Conservation (phyloP, 1,284 basidiomycete genomes). For the Vanrija humicola region DNA sequence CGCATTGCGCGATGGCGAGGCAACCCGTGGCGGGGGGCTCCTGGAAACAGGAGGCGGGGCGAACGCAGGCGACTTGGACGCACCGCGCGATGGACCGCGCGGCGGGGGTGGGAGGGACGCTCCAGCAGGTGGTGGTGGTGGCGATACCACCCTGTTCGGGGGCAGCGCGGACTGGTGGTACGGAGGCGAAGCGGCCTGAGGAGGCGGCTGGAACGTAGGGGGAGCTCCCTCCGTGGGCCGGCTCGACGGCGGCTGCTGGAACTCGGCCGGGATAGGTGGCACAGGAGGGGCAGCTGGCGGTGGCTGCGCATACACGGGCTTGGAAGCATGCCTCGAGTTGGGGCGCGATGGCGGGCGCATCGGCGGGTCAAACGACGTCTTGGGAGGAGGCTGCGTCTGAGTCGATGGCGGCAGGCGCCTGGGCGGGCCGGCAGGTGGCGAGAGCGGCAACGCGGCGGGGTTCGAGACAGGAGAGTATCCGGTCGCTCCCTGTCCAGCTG, state of each 20-base stretch:
- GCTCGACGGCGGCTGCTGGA: neutral
- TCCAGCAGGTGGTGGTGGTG: neutral
- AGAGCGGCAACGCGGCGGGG: neutral
- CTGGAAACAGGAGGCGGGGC: neutral
- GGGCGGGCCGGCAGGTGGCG: constrained; percentile 4
- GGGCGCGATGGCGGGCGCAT: constrained; percentile 19
- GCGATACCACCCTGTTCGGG: neutral
- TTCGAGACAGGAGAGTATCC: neutral
- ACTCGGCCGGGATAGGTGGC: constrained; percentile 11
- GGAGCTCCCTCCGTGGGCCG: neutral
- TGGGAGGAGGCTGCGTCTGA: constrained; percentile 12
- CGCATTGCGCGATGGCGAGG: too few relatives aligned
- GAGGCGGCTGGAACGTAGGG: neutral
- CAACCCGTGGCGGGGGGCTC: too few relatives aligned
- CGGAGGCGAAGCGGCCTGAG: neutral
- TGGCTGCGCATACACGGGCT: constrained; percentile 6
- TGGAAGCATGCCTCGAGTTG: constrained; percentile 7
- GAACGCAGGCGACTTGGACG: neutral
- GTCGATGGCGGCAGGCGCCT: constrained; percentile 10
- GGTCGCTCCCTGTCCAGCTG: neutral
- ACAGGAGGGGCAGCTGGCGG: constrained; percentile 14
- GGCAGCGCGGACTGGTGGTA: too few relatives aligned
- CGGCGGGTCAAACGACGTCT: constrained; percentile 31
- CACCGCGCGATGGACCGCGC: neutral
- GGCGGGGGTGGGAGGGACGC: constrained; percentile 1